These are phyloP conservation scores for Symbiodinium pilosum DNA, from an alignment of 73 alveolate species.

Conservation along the genomic window DNA sequence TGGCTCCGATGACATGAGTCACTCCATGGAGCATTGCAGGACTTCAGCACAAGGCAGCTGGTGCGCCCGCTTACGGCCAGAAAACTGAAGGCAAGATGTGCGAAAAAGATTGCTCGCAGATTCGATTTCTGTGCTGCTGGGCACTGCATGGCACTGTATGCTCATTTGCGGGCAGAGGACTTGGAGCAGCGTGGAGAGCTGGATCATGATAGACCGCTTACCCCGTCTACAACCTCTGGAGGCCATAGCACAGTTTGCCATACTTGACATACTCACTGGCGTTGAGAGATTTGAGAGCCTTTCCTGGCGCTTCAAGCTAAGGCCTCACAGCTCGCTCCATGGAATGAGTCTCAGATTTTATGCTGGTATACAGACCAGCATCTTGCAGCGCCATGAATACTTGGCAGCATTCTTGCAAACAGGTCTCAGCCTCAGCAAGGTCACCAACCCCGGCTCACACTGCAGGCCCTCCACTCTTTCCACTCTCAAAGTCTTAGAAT, in stretches of 20 bases:
- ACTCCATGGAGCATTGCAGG: too few relatives aligned
- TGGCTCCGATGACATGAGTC: too few relatives aligned
- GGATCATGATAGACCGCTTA: slow-evolving; percentile 29
- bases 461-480: neutral
- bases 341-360: slow-evolving; percentile 15
- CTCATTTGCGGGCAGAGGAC: too few relatives aligned
- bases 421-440: slow-evolving; percentile 47
- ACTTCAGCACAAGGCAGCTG: slow-evolving; percentile 44
- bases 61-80: slow-evolving; percentile 75
- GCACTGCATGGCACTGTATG: too few relatives aligned
- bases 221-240: slow-evolving; percentile 54
- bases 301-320: neutral
- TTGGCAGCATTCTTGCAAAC: too few relatives aligned
- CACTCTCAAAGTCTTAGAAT: too few relatives aligned
- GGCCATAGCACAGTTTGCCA: neutral
- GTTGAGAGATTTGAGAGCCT: neutral
- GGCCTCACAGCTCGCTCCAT: slow-evolving; percentile 71
- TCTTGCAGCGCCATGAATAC: too few relatives aligned
- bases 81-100: slow-evolving; percentile 64
- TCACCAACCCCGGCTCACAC: slow-evolving; percentile 12
- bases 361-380: too few relatives aligned
- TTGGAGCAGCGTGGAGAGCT: neutral
- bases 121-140: too few relatives aligned
- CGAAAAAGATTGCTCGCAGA: too few relatives aligned
- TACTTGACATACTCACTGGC: too few relatives aligned